Base-by-base conservation (phyloP, 2,329 filamentous ascomycete species). In the Arachnopeziza araneosa region DNA sequence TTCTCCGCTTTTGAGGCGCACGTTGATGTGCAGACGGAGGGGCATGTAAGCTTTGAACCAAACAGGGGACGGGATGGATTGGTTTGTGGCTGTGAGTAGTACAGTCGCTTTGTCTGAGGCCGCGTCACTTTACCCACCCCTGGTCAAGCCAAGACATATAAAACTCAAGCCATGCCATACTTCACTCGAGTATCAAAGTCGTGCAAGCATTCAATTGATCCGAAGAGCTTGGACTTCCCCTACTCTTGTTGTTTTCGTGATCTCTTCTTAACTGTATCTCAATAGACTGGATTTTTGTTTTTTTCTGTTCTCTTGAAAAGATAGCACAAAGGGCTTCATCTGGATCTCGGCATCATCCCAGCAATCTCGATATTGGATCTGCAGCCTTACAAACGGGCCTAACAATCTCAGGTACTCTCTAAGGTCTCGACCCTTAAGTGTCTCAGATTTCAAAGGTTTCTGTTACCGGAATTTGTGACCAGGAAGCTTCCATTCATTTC, bases 131-230 rank as follows among this genome's bases (percentile, higher is more conserved):
- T 58, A 56, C 54, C 50, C 2, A 24, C 50, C 56, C 56, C 56
- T 24, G 51, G 22, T 50, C 50, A 48, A 56, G 59, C 59, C 59
- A 58, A 58, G 59, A 61, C 56, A 61, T 61, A 61, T 52, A 61
- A 61, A 57, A 30, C 26, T 9, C 9, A 30, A 30, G 26, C 26
- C 26, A 30, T 30, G 26, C 26, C 26, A 30, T 44, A 44, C 17
- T 44, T 44, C 36, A 44, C 36, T 44, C 36, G 36, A 44, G 36
- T 44, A 44, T 44, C 36, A 44, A 44, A 19, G 17, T 44, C 36
- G 5, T 44, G 12, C 36, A 44, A 44, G 36, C 36, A 44, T 44
- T 44, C 6, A 19, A 14, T 19, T 14, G 10, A 14, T 44, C 36
- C 12, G 17, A 44, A 44, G 36, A 44, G 36, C 36, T 44, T 44